Evolutionary conservation across 495 filamentous ascomycete species (phyloP).

Genomic region (Neurospora sp.): DNA sequence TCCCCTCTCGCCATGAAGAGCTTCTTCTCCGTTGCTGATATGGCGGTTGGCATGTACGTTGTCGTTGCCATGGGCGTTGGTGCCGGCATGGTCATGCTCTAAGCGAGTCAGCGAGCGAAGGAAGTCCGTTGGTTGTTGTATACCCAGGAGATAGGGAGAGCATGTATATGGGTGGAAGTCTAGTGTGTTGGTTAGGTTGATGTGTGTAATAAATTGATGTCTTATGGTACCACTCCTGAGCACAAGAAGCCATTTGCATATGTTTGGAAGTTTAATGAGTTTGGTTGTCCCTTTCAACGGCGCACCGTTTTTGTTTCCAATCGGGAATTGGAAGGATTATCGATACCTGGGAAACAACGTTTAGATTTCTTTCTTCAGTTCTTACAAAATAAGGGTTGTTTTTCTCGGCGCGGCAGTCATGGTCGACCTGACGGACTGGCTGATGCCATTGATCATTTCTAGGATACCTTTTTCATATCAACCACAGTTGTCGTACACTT

Average conservation of each 20-base stretch:
- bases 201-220: background rate
- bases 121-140: background rate
- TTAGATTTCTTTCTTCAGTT: background rate
- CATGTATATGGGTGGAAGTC: background rate
- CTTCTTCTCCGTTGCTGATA: constrained; percentile 49
- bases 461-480: background rate
- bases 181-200: background rate
- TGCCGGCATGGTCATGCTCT: constrained; percentile 68
- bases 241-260: background rate
- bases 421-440: background rate
- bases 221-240: background rate
- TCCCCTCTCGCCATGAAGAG: constrained; percentile 35
- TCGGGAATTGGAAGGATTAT: background rate
- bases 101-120: constrained; percentile 17
- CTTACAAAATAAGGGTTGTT: background rate
- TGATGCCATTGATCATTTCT: background rate
- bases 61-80: constrained; percentile 57
- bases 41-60: constrained; percentile 59
- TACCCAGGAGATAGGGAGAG: background rate
- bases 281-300: background rate
- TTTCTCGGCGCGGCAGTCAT: background rate
- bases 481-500: background rate
- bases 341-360: background rate
- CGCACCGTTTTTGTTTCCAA: background rate
- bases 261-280: background rate